A percentile compares a stretch with the other conserved stretches of the same genome.
These are phyloP conservation scores for Potentilla sterilis DNA, from an alignment of 306 rosid genomes.

Conservation along the genomic window DNA sequence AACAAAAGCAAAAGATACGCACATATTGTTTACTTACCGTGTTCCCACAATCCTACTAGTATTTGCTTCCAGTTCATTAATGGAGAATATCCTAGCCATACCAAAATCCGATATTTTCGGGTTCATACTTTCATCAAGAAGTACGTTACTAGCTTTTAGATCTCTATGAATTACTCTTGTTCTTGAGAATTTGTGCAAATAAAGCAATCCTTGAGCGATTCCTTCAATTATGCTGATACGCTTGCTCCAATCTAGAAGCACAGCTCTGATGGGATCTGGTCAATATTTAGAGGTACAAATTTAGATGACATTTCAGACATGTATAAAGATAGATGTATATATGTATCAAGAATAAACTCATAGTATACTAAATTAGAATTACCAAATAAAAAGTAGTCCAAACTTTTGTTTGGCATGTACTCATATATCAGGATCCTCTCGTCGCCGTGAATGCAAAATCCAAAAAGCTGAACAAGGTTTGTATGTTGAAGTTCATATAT, in stretches of 20 bases:
- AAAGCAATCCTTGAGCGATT: slow-evolving; percentile 13
- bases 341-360: background rate
- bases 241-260: background rate
- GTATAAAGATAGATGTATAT: background rate
- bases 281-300: background rate
- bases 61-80: slow-evolving; percentile 12
- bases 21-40: slow-evolving; percentile 20
- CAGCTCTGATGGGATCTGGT: background rate
- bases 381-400: slow-evolving; percentile 16
- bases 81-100: background rate
- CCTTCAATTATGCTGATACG: slow-evolving; percentile 9
- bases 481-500: slow-evolving; percentile 18
- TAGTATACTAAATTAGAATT: fast-evolving
- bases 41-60: slow-evolving; percentile 30
- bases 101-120: background rate
- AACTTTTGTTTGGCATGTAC: too few species aligned
- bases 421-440: slow-evolving; percentile 16
- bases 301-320: background rate
- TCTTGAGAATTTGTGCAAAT: slow-evolving; percentile 4
- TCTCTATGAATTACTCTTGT: background rate
- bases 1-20: too few species aligned
- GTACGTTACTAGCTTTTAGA: slow-evolving; percentile 16
- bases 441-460: slow-evolving; percentile 15
- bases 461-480: slow-evolving; percentile 9
- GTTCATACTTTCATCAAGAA: slow-evolving; percentile 14